Base-by-base conservation (phyloP, 2,329 filamentous ascomycete species). In the Epichloe baconii region DNA sequence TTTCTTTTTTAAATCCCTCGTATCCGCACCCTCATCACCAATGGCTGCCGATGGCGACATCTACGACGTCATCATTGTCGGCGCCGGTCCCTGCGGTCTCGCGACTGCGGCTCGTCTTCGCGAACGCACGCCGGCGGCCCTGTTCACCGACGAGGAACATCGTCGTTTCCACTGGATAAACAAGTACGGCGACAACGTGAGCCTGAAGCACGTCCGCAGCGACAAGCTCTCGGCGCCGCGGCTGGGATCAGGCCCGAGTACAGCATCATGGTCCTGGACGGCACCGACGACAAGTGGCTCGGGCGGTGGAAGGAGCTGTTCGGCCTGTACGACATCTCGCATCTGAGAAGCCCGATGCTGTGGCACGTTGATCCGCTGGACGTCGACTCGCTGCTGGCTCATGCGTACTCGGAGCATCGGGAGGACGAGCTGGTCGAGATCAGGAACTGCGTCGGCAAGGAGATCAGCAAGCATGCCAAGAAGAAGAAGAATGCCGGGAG, bases 101-200 rank as follows among this genome's bases (percentile, higher is more conserved):
- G 85, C 84, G 5, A 78, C 85, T 5, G 85, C 87, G 8, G 80
- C 85, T 1, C 77, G 86, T 4, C 74, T 91, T 1, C 76, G 78
- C 42, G 86, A 91, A 65, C 73, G 76, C 50, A 85, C 84, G 0
- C 86, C 86, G 0, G 86, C 83, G 0, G 85, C 86, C 1, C 79
- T 89, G 49, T 91, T 91, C 66, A 90, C 86, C 0, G 86, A 91
- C 61, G 85, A 87, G 57, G 87, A 91, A 61, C 86, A 91, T 60
- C 80, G 83, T 42, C 76, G 86, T n/a, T 91, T 86, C 62, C 80
- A 86, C 64, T 89, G 85, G 83, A 82, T 88, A 52, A 75, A 75
- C 52, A 83, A 81, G 51, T 78, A 87, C 60, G 75, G 76, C 31
- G 73, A 73, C 31, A 76, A 78, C 34, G 78, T 81, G 64, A 72